Evolutionary conservation across 2,329 filamentous ascomycete genomes (phyloP).

Genomic region (Myriosclerotinia curreyana): DNA sequence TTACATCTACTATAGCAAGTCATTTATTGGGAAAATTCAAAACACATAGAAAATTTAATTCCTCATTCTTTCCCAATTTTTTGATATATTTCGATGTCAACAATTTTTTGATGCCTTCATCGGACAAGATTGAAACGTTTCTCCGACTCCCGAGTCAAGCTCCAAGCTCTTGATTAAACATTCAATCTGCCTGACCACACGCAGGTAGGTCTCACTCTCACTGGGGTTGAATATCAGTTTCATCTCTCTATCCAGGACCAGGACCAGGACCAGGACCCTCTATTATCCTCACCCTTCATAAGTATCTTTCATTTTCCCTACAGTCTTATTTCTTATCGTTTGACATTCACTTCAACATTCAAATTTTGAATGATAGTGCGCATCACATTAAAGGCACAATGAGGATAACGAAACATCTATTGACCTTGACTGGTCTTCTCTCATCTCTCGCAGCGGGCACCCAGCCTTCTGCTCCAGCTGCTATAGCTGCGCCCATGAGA

Average conservation of each 20-base stretch:
- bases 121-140: slow-evolving; percentile 11
- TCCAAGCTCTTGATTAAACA: slow-evolving; percentile 2
- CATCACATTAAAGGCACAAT: not conserved
- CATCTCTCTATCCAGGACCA: no score
- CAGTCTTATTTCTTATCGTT: not conserved
- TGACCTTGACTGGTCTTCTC: slow-evolving; percentile 29
- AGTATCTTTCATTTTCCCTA: not conserved
- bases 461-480: slow-evolving; percentile 77
- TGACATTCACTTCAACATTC: not conserved
- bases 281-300: not conserved
- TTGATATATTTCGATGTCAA: no score
- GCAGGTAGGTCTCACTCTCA: not conserved
- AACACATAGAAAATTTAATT: not conserved
- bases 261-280: no score
- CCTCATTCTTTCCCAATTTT: not conserved
- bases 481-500: slow-evolving; percentile 77
- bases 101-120: not conserved
- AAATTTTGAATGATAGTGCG: not conserved
- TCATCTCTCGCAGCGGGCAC: slow-evolving; percentile 44
- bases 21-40: not conserved
- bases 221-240: not conserved
- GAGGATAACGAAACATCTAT: slow-evolving; percentile 27
- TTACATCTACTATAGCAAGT: slow-evolving; percentile 2
- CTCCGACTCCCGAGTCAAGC: not conserved
- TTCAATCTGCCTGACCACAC: not conserved